phyloP scores from a whole-genome alignment of 2,329 filamentous ascomycete species.

The Scedosporium aurantiacum region DNA sequence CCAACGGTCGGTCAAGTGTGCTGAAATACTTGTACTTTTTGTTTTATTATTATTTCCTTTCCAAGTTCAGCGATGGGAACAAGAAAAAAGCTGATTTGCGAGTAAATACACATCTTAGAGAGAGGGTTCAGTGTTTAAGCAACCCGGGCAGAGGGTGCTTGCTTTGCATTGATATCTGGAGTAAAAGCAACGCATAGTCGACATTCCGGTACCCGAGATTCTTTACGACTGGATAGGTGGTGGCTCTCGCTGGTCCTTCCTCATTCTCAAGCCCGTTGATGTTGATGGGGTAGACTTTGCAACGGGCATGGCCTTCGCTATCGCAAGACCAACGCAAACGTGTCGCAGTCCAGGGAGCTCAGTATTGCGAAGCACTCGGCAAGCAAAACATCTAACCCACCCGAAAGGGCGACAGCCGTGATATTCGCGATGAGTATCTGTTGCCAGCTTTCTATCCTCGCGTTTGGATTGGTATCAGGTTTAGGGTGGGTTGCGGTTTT shows the following conservation, averaged over 20 bases:
- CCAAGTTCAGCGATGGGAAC: no score
- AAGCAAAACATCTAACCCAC: background rate
- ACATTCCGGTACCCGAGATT: background rate
- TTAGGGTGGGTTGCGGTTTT: background rate
- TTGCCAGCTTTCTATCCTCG: background rate
- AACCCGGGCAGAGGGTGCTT: no score
- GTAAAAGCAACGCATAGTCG: background rate
- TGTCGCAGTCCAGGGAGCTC: background rate
- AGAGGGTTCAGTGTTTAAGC: no score
- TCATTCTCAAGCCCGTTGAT: background rate
- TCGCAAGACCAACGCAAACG: background rate
- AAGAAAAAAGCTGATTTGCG: no score
- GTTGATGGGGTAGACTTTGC: background rate
- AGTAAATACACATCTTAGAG: no score
- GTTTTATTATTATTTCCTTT: no score
- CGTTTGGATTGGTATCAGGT: background rate
- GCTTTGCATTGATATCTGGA: no score
- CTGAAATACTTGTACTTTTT: no score
- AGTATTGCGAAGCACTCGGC: background rate
- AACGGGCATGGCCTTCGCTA: background rate
- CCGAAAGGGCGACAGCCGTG: background rate
- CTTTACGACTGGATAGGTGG: background rate
- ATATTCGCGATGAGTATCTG: background rate
- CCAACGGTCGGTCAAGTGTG: no score
- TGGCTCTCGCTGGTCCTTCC: background rate